phyloP scores from a whole-genome alignment of 805 yeast genomes.

The Kodamaea lidongshanica region DNA sequence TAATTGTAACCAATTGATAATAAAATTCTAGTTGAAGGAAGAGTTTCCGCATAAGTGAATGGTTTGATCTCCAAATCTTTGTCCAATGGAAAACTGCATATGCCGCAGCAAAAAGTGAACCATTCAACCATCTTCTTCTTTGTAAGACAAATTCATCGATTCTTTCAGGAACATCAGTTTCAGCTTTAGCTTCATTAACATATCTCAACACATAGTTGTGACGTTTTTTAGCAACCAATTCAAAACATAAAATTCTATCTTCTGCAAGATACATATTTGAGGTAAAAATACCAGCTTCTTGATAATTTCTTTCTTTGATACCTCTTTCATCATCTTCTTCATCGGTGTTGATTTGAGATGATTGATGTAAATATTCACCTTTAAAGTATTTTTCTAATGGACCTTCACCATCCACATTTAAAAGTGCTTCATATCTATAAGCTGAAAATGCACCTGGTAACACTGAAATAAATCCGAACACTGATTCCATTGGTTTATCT shows the following conservation, averaged over 20 bases:
- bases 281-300: conserved; percentile 69
- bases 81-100: conserved; percentile 81
- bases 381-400: conserved; percentile 88
- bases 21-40: conserved; percentile 82
- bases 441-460: conserved; percentile 97
- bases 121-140: conserved; percentile 97
- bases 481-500: conserved; percentile 93
- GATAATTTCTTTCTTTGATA: conserved; percentile 32
- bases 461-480: conserved; percentile 90
- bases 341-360: conserved; percentile 36
- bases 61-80: conserved; percentile 85
- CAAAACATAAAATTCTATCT: conserved; percentile 95
- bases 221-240: conserved; percentile 76
- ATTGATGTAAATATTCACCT: conserved; percentile 77
- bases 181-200: conserved; percentile 90
- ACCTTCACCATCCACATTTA: conserved; percentile 65
- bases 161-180: conserved; percentile 94
- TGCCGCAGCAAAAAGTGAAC: conserved; percentile 94
- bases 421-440: conserved; percentile 75
- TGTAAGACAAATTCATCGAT: conserved; percentile 92
- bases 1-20: conserved; percentile 72
- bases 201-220: conserved; percentile 88
- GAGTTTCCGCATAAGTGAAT: conserved; percentile 71
- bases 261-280: conserved; percentile 97
- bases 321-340: conserved; percentile 35